Evolutionary conservation across 257 asterid species (phyloP).

Genomic region (Leonotis leonurus): DNA sequence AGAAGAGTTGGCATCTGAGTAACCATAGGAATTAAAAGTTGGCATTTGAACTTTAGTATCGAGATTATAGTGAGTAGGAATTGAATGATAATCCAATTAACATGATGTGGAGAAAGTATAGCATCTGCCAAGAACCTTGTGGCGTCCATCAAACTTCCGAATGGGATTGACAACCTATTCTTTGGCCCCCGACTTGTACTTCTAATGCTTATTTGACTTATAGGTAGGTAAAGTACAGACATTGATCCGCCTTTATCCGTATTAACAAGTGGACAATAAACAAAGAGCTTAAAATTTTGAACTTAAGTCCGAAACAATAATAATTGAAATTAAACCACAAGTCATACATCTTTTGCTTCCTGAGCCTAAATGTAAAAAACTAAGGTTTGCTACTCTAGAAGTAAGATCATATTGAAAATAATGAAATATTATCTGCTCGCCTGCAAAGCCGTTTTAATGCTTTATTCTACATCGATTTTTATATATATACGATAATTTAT

Average conservation of each 20-base stretch:
- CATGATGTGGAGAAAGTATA: neutral
- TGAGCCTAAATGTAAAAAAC: neutral
- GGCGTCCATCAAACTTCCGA: slow-evolving; percentile 3
- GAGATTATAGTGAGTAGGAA: neutral
- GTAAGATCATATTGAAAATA: neutral
- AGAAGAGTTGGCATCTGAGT: neutral
- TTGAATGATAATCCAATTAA: neutral
- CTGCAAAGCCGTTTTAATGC: neutral
- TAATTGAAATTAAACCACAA: neutral
- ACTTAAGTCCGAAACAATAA: neutral
- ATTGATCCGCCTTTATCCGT: neutral
- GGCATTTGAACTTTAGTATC: slow-evolving; percentile 2
- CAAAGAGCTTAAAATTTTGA: neutral
- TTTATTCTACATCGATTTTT: neutral
- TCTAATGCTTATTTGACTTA: neutral
- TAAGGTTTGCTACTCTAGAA: neutral
- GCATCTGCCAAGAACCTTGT: neutral
- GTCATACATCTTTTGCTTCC: neutral
- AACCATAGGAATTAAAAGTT: neutral
- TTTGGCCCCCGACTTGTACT: neutral
- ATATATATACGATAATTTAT: neutral
- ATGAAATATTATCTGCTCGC: neutral
- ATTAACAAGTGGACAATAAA: neutral
- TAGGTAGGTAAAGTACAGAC: neutral
- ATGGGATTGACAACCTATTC: neutral